Evolutionary conservation across 1,139 yeast genomes (phyloP), one percentile per base, ranked within the genome.

Genomic region (Oligophagozyma castellii): DNA sequence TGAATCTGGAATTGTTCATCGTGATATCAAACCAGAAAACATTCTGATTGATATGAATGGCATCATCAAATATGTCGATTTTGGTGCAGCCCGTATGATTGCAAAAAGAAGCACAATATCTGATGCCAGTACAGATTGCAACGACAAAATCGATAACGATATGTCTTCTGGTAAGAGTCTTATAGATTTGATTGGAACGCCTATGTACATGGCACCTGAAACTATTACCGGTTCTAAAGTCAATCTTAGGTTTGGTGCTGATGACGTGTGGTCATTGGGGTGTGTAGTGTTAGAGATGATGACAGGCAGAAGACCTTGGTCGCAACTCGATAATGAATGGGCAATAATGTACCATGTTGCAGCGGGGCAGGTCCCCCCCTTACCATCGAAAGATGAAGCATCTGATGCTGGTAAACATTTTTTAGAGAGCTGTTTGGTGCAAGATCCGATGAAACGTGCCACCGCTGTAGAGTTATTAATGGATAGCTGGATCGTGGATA

Each of bases 141-240:
- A 29, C 12, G 16, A 12, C 5, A 14, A 16, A 8, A 32, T 22
- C 11, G 33, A 29, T 5, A 23, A 26, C 12, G 21, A 15, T 8
- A 11, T 6, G 4, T 16, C 26, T 12, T 22, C 20, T 3, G 21
- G 22, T 8, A 24, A 22, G 6, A 20, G 29, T 3, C 29, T 40
- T 14, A 35, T 36, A 13, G 57, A 53, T 27, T 73, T 86, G 74
- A 81, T 93, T 1, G 98, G 98, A 29, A 89, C 98, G 0, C 98
- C 98, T 12, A 89, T 89, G 96, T 89, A 89, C 55, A 89, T 89
- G 98, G 81, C 96, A 0, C 98, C 98, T 0, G 98, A 89, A 50
- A 84, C 83, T 0, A 84, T 89, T 33, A 80, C 93, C 1, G 95
- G 95, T 1, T 42, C 48, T 3, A 62, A 73, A 3, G 66, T 70